Base-by-base conservation (phyloP, 805 yeast genomes). In the Candida maltosa region DNA sequence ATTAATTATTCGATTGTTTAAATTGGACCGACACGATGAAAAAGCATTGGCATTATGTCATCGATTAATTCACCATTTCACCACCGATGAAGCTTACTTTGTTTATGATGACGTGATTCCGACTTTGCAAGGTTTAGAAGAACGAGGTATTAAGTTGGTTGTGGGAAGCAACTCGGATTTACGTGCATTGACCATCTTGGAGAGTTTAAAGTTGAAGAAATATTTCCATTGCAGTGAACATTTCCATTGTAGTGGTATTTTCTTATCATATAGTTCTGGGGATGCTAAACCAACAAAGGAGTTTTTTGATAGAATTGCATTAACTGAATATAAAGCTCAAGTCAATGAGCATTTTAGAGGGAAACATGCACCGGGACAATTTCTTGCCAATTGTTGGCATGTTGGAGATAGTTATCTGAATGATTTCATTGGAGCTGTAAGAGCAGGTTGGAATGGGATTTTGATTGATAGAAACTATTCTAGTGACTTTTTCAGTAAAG, bases 81-180 rank as follows among this genome's bases (percentile, higher is more conserved):
- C 70, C 15, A 69, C 76, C 0, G 47, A 50, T 2, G 68, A 69
- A 2, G 83, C 83, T 0, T 83, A 81, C 49, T 49, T 47, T 4
- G 59, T 76, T 4, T 78, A 62, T 45, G 68, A 67, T 2, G 89
- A 81, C 49, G 76, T 80, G 5, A 39, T 65, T 1, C 70, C 71
- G 4, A 65, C 75, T 4, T 52, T 80, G 31, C 42, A 50, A 17
- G 46, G 40, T 8, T 52, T 71, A 19, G 34, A 53, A 26, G 43
- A 48, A 4, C 46, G 51, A 8, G 65, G 60, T 4, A 51, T 72
- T 1, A 47, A 56, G 1, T 29, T 76, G 6, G 67, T 75, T 1
- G 65, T 76, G 4, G 60, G 77, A 6, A 75, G 82, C 38, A 83
- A 83, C 50, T 78, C 87, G 0, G 89, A 83, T 53, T 70, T 73